Evolutionary conservation across 106 monocot genomes (phyloP).

Genomic region (Gastrodia elata): DNA sequence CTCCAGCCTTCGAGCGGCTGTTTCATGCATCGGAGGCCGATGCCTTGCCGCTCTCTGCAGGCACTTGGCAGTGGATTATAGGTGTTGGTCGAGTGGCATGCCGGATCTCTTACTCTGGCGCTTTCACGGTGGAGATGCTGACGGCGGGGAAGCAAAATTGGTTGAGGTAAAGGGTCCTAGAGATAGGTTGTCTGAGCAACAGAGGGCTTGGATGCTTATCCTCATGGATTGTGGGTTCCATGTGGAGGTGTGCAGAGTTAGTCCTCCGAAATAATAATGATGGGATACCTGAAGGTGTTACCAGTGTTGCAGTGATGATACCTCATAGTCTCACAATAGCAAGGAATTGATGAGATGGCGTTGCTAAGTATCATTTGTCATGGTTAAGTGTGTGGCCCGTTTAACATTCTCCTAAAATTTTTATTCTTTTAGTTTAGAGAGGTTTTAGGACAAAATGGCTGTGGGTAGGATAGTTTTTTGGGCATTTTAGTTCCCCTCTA

Average conservation of each 20-base stretch:
- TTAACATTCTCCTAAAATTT: too few relatives aligned
- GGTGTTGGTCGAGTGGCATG: slow-evolving; percentile 93
- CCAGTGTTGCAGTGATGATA: too few relatives aligned
- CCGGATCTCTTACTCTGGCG: slow-evolving; percentile 90
- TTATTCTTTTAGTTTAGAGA: too few relatives aligned
- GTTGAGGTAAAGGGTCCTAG: slow-evolving; percentile 93
- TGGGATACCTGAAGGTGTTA: not conserved
- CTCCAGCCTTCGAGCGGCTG: slow-evolving; percentile 66
- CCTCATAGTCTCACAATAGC: too few relatives aligned
- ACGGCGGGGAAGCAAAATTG: slow-evolving; percentile 67
- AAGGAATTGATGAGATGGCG: too few relatives aligned
- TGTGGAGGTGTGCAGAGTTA: slow-evolving; percentile 78
- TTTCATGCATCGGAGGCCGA: slow-evolving; percentile 53
- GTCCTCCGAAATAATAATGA: slow-evolving; percentile 8
- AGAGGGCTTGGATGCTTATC: slow-evolving; percentile 76
- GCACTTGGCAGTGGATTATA: slow-evolving; percentile 60
- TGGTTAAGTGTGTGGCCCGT: too few relatives aligned
- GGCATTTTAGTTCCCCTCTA: too few relatives aligned
- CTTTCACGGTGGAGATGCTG: slow-evolving; percentile 38
- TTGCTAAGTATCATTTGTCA: too few relatives aligned
- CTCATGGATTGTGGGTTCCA: slow-evolving; percentile 85
- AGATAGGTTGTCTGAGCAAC: slow-evolving; percentile 86
- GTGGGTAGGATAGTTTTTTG: too few relatives aligned
- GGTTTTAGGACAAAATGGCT: too few relatives aligned
- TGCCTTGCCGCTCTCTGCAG: slow-evolving; percentile 56